These are phyloP conservation scores for Deinandra increscens DNA, from an alignment of 129 eudicot genomes.

Conservation along the genomic window DNA sequence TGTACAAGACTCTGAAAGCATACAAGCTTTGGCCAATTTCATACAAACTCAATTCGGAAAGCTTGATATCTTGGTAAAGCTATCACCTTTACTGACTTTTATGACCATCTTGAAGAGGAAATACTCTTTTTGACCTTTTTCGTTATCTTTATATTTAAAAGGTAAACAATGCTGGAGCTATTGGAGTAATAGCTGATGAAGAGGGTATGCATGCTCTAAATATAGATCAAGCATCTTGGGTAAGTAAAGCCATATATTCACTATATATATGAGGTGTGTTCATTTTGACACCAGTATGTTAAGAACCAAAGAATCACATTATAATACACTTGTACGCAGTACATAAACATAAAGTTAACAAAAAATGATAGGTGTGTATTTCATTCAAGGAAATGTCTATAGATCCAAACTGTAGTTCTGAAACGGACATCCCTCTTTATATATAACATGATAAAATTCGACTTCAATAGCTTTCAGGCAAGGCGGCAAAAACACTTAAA, in stretches of 20 bases:
- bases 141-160: conserved; percentile 18
- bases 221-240: conserved; percentile 69
- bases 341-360: no score
- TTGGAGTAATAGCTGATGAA: conserved; percentile 76
- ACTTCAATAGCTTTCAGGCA: conserved; percentile 58
- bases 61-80: conserved; percentile 73
- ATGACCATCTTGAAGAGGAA: neutral
- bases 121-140: neutral
- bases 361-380: no score
- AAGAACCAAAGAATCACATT: neutral
- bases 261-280: no score
- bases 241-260: no score
- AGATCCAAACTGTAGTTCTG: no score
- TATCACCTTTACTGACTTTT: conserved; percentile 9
- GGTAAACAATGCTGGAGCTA: conserved; percentile 90
- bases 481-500: conserved; percentile 51
- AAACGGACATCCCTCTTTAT: neutral
- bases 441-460: conserved; percentile 1
- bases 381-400: no score
- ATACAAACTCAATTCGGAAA: conserved; percentile 48
- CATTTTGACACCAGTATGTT: no score
- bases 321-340: no score
- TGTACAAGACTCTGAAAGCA: conserved; percentile 59
- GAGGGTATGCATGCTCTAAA: conserved; percentile 62
- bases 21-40: conserved; percentile 52